Evolutionary conservation across 192 early-diverging fungal genomes (phyloP), one percentile per base, ranked within the genome.

Genomic region (Backusella tuberculispora): DNA sequence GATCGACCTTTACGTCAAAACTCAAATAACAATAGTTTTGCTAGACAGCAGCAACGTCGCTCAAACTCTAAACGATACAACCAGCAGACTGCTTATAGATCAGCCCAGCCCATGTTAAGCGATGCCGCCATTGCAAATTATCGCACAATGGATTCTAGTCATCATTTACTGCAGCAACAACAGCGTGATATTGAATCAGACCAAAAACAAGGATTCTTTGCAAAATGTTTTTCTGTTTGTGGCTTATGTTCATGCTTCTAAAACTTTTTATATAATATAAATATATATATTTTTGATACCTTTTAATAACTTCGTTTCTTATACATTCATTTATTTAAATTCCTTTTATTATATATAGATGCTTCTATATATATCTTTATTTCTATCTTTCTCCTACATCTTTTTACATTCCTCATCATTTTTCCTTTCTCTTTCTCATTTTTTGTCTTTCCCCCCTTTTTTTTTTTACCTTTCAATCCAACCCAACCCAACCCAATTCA

Each of bases 161-260:
- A 69, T 47, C 68, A 43, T 29, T 47, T 69, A 45, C 44, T 69
- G 44, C 42, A 46, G 13, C 42, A 69, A 14, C 68, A 69, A 47
- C 44, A 47, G 42, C 42, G 44, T 43, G 68, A 69, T 69, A 45
- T 47, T 24, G 48, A 73, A 13, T 41, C 48, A 24, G 37, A 34
- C 38, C 42, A 63, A 43, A 73, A 65, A 17, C 63, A 43, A 46
- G 72, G 72, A 42, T 44, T 73, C 26, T n/a, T 60, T 43, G 41
- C 53, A 1, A 65, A 37, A 24, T 65, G 37, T 24, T 65, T 73
- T 12, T 45, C 72, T 34, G 43, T 50, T 44, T 73, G 72, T 29
- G 72, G 72, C 12, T 65, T 73, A 26, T 64, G 72, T 10, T 43
- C 63, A 43, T 73, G 72, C 19, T 47, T 73, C 40, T 72, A 63